phyloP scores from a whole-genome alignment of 805 yeast species.

The Metschnikowia gelsemii region DNA sequence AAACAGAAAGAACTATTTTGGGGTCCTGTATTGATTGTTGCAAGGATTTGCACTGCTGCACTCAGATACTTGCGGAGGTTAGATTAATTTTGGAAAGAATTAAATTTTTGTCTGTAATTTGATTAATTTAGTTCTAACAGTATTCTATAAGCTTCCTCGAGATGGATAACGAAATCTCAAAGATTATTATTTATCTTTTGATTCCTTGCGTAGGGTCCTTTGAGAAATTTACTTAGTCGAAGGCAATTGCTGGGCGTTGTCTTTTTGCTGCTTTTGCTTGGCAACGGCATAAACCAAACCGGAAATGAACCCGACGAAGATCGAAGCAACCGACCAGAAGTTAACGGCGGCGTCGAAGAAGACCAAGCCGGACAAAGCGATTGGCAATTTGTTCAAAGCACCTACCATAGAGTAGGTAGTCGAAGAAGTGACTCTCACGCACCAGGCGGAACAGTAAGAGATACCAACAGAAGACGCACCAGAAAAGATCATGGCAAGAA shows the following conservation, averaged over 20 bases:
- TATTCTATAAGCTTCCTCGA: conserved; percentile 5
- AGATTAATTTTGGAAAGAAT: neutral
- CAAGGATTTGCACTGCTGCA: too few species aligned
- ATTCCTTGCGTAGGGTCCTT: neutral
- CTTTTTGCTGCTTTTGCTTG: conserved; percentile 80
- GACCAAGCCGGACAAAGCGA: conserved; percentile 90
- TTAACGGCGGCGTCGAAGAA: conserved; percentile 95
- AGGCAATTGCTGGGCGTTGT: conserved; percentile 33
- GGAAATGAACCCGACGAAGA: conserved; percentile 89
- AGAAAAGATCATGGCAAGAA: conserved; percentile 83
- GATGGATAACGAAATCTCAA: neutral
- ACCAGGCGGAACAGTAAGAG: conserved; percentile 99
- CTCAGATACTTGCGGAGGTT: too few species aligned
- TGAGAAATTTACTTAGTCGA: conserved; percentile 17
- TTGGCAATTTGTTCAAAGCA: conserved; percentile 96
- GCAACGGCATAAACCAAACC: conserved; percentile 96
- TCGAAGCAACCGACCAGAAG: conserved; percentile 87
- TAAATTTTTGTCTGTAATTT: too few species aligned
- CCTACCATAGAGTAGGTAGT: conserved; percentile 99
- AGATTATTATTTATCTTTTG: neutral
- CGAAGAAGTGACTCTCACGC: conserved; percentile 97
- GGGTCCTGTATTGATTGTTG: too few species aligned
- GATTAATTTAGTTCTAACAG: neutral
- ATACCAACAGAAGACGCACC: conserved; percentile 96
- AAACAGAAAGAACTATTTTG: too few species aligned